Evolutionary conservation across 1,139 yeast genomes (phyloP), one percentile per base, ranked within the genome.

Genomic region (Schizosaccharomyces versatilis): DNA sequence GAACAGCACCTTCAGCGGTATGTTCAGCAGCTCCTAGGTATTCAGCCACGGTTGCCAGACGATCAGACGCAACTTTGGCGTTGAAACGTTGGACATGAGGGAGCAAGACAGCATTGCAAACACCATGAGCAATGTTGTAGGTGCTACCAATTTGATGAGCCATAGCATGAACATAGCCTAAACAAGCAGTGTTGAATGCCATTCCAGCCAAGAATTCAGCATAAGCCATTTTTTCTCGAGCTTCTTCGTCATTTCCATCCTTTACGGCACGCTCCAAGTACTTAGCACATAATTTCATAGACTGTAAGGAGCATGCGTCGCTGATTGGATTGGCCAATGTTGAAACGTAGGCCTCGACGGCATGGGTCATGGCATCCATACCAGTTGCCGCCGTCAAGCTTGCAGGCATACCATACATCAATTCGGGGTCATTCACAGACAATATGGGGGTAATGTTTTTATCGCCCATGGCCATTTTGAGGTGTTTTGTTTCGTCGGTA

Each of bases 321-420:
- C 38, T 44, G n/a, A 44, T 24, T 7, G 49, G 49, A 32, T 44
- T 44, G 6, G 49, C 49, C 19, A 36, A 32, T 9, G 49, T 44
- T 8, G 49, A 44, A n/a, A 44, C 49, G n/a, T 44, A 44, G 14
- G 49, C 49, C 38, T 44, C 49, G 15, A 44, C 49, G 19, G 49
- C 49, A 12, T 44, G 49, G n/a, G 49, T 44, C 49, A 44, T 19
- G 14, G 49, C 49, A 32, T 44, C 49, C 49, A 44, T 44, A 32
- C 49, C 49, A 32, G 49, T 44, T 3, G 49, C 49, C 9, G 49
- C 49, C 38, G 49, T 44, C 14, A 44, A 44, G 32, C 38, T 9
- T 9, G 49, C 38, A 24, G 49, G 49, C n/a, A 44, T 14, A 19
- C 49, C 49, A 32, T 44, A 44, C 49, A 44, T 44, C 9, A 36